Evolutionary conservation across 2,329 filamentous ascomycete genomes (phyloP).

Genomic region (Aspergillus proliferans): DNA sequence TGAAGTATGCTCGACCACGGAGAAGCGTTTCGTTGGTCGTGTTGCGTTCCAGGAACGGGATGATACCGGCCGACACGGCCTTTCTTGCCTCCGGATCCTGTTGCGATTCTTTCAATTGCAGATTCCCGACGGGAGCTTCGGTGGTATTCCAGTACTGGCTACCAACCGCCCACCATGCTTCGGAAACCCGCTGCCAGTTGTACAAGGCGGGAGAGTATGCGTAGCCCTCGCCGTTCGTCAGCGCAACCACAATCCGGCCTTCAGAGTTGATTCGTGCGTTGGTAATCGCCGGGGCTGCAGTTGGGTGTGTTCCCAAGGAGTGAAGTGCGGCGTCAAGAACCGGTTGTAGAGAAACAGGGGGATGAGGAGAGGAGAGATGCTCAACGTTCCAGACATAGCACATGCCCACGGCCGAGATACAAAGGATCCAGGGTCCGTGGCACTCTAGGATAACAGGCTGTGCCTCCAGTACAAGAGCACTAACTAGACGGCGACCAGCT

Average conservation of each 20-base stretch:
- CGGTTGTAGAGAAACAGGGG: constrained; percentile 80
- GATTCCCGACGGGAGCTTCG: constrained; percentile 76
- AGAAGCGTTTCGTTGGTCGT: constrained; percentile 89
- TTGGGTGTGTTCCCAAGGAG: constrained; percentile 70
- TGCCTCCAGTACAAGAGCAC: constrained; percentile 78
- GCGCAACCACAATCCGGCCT: constrained; percentile 78
- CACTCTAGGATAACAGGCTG: constrained; percentile 93
- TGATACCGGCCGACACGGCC: constrained; percentile 78
- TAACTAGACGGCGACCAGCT: constrained; percentile 77
- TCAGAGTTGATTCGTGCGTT: constrained; percentile 85
- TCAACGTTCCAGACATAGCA: constrained; percentile 92
- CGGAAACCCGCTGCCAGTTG: constrained; percentile 90
- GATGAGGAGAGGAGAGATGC: constrained; percentile 75
- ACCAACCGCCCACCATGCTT: constrained; percentile 96
- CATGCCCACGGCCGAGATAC: constrained; percentile 79
- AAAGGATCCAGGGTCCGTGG: constrained; percentile 80
- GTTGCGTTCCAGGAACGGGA: constrained; percentile 86
- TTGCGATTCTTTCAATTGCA: constrained; percentile 66
- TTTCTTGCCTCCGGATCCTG: constrained; percentile 48
- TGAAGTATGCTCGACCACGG: constrained; percentile 82
- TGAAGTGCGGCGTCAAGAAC: constrained; percentile 81
- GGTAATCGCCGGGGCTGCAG: constrained; percentile 74
- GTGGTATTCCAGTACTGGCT: constrained; percentile 99
- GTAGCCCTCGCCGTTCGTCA: constrained; percentile 93
- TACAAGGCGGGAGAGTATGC: constrained; percentile 80